Evolutionary conservation across 331 rosid genomes (phyloP).

Genomic region (Rhamnella rubrinervis): DNA sequence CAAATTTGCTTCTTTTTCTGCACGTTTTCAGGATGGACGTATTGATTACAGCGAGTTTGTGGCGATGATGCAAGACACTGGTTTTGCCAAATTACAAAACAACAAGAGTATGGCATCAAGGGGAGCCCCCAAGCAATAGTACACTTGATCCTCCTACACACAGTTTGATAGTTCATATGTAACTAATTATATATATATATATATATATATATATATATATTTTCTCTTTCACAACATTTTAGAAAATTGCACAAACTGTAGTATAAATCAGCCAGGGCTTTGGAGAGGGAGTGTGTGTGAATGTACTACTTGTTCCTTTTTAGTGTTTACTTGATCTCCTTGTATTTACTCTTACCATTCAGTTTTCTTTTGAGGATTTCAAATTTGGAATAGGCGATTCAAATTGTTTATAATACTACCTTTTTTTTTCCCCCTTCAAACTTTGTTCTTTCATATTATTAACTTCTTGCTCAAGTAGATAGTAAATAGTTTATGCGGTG

Average conservation of each 20-base stretch:
- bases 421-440: neutral
- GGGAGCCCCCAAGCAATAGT: constrained; percentile 33
- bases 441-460: too few species aligned
- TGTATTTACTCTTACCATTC: constrained; percentile 25
- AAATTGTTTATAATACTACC: constrained; percentile 2
- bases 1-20: neutral
- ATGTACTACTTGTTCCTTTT: constrained; percentile 21
- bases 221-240: constrained; percentile 23
- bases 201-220: neutral
- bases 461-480: too few species aligned
- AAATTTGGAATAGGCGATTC: neutral
- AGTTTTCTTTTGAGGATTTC: constrained; percentile 11
- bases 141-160: constrained; percentile 26
- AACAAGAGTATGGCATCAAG: constrained; percentile 31
- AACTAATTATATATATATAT: constrained; percentile 15
- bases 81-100: constrained; percentile 43
- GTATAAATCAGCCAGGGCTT: constrained; percentile 40
- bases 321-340: constrained; percentile 4
- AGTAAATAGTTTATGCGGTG: too few species aligned
- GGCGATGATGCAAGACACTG: constrained; percentile 90
- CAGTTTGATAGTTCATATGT: constrained; percentile 28
- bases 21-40: constrained; percentile 70
- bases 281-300: constrained; percentile 31
- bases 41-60: constrained; percentile 83
- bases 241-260: constrained; percentile 31